A percentile compares a stretch with the other conserved stretches of the same genome.
phyloP scores from a whole-genome alignment of 768 basidiomycete genomes.

The Lactifluus subvellereus region DNA sequence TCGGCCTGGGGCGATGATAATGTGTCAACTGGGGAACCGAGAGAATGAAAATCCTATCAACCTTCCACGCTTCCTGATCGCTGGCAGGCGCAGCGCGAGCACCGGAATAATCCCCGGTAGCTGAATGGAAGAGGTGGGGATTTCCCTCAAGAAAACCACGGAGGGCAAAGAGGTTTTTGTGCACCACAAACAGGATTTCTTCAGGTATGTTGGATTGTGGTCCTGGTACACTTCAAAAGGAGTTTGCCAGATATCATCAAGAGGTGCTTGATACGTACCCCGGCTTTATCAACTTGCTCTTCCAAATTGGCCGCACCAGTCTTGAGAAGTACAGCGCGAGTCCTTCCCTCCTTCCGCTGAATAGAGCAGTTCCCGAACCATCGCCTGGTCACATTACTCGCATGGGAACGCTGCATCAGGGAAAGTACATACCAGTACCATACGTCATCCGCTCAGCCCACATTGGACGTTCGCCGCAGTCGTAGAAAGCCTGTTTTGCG shows the following conservation, averaged over 20 bases:
- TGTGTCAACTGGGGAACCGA: conserved; percentile 17
- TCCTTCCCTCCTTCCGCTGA: conserved; percentile 85
- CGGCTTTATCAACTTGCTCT: conserved; percentile 60
- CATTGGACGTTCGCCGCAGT: conserved; percentile 76
- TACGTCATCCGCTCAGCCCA: conserved; percentile 76
- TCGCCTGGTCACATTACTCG: conserved; percentile 9
- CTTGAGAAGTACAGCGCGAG: conserved; percentile 83
- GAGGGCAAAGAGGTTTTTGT: conserved; percentile 72
- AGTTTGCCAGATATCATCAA: conserved; percentile 5
- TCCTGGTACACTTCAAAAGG: conserved; percentile 7
- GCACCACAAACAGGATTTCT: conserved; percentile 55
- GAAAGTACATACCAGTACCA: conserved; percentile 51
- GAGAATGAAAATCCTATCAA: conserved; percentile 29
- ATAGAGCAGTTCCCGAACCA: conserved; percentile 61
- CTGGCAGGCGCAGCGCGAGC: conserved; percentile 49
- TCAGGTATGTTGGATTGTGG: conserved; percentile 49
- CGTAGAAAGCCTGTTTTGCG: conserved; percentile 83
- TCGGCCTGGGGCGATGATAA: conserved; percentile 50
- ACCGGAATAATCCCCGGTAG: conserved; percentile 61
- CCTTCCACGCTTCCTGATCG: conserved; percentile 90
- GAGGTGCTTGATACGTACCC: conserved; percentile 39
- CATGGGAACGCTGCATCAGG: not conserved
- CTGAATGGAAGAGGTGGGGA: conserved; percentile 77
- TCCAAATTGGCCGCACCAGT: conserved; percentile 84
- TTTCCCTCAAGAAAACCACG: conserved; percentile 76